Evolutionary conservation across 306 rosid species (phyloP), one percentile per base, ranked within the genome.

Genomic region (Medicago arabica): DNA sequence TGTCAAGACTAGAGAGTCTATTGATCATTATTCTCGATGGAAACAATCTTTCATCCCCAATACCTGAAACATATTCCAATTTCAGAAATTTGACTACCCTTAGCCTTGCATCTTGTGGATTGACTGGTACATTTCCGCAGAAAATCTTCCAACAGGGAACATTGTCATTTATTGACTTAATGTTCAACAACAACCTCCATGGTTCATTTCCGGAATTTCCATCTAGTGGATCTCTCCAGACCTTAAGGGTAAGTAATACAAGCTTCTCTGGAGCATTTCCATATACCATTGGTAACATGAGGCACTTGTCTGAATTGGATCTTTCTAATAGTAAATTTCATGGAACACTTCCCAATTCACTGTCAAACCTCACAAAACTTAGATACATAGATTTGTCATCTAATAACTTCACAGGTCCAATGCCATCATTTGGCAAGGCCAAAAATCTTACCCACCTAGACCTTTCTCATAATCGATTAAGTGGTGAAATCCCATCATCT

Each of bases 391-490:
- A 83, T 51, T 65, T 88, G 68, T 85, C 86, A 19, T 2, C 0
- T 4, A 88, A 88, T 31, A 69, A 7, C 0, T 85, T 85, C 69
- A 78, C 9, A 0, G 86, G 91, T 21, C 47, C 70, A 57, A 6
- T 87, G 10, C 90, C 90, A 39, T 80, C 86, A 43, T 44, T 85
- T 78, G 62, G 47, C 4, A 50, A 2, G 67, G 77, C 75, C 31
- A 55, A 41, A 31, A 81, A 81, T 0, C 84, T 86, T 8, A 16
- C 28, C 7, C 18, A 68, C 34, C 10, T 86, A 59, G 80, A 78
- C 73, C 84, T 86, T 75, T 86, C 90, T 31, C 7, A 55, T 68
- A 86, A 86, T 63, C 16, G 23, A 40, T 67, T 86, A 21, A 75
- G 66, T 54, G 88, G 88, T 5, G 43, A 6, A 15, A 76, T 84